These are phyloP conservation scores for Rhododendron vialii DNA, from an alignment of 148 eudicot genomes.

Conservation along the genomic window DNA sequence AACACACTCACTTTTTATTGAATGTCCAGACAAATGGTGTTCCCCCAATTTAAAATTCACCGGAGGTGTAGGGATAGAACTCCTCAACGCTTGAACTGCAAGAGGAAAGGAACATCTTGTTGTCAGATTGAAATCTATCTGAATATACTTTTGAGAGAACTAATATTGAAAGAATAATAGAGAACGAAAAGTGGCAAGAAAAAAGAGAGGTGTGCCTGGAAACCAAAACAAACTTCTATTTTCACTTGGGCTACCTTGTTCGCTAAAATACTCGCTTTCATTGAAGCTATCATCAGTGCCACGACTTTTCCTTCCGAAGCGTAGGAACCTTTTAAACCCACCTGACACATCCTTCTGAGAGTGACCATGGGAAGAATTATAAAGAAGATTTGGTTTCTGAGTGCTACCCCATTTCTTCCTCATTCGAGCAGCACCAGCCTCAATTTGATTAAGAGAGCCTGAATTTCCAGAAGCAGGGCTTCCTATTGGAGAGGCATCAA, in stretches of 20 bases:
- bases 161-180: neutral
- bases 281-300: constrained; percentile 72
- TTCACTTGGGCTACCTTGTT: constrained; percentile 53
- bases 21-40: constrained; percentile 74
- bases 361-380: constrained; percentile 48
- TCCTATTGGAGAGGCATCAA: constrained; percentile 62
- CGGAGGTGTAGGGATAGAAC: constrained; percentile 75
- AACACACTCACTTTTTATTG: constrained; percentile 60
- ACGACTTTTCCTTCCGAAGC: constrained; percentile 76
- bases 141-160: neutral
- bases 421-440: constrained; percentile 76
- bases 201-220: neutral
- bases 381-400: constrained; percentile 58
- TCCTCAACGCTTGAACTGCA: constrained; percentile 60
- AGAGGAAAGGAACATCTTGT: constrained; percentile 18
- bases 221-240: neutral
- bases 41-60: constrained; percentile 73
- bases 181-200: neutral
- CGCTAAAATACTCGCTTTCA: constrained; percentile 55
- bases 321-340: constrained; percentile 75
- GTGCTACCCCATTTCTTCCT: constrained; percentile 94
- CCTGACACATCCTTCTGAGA: constrained; percentile 72
- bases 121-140: neutral
- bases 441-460: constrained; percentile 57
- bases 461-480: constrained; percentile 83